These are phyloP conservation scores for Annona cherimola DNA, from an alignment of 164 flowering plant species.

Conservation along the genomic window DNA sequence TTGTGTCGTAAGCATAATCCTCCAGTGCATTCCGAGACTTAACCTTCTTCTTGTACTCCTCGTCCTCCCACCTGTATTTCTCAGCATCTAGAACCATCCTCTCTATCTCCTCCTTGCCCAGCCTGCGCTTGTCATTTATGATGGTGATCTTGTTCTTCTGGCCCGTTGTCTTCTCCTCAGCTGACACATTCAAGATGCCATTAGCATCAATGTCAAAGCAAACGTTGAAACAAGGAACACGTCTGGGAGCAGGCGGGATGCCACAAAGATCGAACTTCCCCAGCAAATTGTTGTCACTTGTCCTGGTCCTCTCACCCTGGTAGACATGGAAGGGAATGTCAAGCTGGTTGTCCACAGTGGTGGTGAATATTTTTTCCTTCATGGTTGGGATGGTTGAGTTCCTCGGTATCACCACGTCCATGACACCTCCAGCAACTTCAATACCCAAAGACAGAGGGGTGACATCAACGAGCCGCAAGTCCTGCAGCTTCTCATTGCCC, in stretches of 20 bases:
- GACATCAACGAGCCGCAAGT: conserved; percentile 51
- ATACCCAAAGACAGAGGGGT: conserved; percentile 59
- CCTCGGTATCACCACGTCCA: conserved; percentile 55
- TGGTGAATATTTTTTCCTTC: conserved; percentile 66
- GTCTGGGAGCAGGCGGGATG: conserved; percentile 62
- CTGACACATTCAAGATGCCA: conserved; percentile 60
- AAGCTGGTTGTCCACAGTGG: conserved; percentile 64
- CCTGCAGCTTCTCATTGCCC: conserved; percentile 70
- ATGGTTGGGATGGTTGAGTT: conserved; percentile 65
- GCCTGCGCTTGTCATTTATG: conserved; percentile 62
- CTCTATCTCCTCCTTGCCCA: conserved; percentile 69
- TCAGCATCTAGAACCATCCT: conserved; percentile 68
- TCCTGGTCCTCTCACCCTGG: conserved; percentile 65
- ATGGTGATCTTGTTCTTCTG: conserved; percentile 77
- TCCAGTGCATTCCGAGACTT: conserved; percentile 58
- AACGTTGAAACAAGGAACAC: conserved; percentile 55
- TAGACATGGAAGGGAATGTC: conserved; percentile 63
- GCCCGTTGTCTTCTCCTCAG: conserved; percentile 73
- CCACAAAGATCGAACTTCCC: conserved; percentile 62
- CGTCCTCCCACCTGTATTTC: conserved; percentile 69
- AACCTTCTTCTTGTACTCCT: conserved; percentile 67
- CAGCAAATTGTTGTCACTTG: conserved; percentile 57
- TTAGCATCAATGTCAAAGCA: no score
- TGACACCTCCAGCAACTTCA: conserved; percentile 69
- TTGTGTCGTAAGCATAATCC: conserved; percentile 63